A percentile compares a stretch with the other conserved stretches of the same genome.
Evolutionary conservation across 1,139 yeast species (phyloP).

Genomic region (Zhuliangozyma blackwelliae): DNA sequence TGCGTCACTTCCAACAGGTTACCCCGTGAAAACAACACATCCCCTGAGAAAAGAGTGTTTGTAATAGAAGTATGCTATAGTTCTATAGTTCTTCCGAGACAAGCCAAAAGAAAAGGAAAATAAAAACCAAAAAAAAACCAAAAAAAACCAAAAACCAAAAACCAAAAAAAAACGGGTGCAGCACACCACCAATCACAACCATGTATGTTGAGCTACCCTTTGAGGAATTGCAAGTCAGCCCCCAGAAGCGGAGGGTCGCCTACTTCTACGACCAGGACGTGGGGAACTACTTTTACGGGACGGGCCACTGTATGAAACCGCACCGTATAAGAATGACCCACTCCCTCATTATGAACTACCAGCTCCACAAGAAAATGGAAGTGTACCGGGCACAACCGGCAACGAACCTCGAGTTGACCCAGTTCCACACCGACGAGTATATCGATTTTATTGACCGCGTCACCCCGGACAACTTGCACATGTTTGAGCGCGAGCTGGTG

Average conservation of each 20-base stretch:
- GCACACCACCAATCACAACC: too few relatives aligned
- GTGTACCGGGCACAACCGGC: constrained; percentile 97
- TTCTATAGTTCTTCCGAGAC: too few relatives aligned
- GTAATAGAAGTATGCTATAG: too few relatives aligned
- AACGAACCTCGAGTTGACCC: constrained; percentile 97
- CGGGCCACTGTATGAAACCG: constrained; percentile 99
- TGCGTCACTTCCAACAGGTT: too few relatives aligned
- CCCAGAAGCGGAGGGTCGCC: constrained; percentile 41
- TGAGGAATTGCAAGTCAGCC: constrained; percentile 42
- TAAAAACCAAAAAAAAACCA: too few relatives aligned
- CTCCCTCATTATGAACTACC: constrained; percentile 94
- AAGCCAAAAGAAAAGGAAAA: too few relatives aligned
- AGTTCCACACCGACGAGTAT: constrained; percentile 96
- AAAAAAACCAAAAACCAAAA: too few relatives aligned
- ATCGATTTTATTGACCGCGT: constrained; percentile 91
- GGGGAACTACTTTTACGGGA: constrained; percentile 96
- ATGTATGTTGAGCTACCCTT: constrained; percentile 45
- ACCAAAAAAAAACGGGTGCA: too few relatives aligned
- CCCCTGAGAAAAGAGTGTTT: too few relatives aligned
- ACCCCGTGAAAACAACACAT: too few relatives aligned
- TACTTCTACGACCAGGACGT: constrained; percentile 70
- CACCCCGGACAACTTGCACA: constrained; percentile 89
- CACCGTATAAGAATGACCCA: constrained; percentile 99
- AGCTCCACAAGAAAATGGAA: constrained; percentile 94
- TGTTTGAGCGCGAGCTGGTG: constrained; percentile 87